Evolutionary conservation across 164 flowering plant species (phyloP), one percentile per base, ranked within the genome.

Genomic region (Stephania cephalantha): DNA sequence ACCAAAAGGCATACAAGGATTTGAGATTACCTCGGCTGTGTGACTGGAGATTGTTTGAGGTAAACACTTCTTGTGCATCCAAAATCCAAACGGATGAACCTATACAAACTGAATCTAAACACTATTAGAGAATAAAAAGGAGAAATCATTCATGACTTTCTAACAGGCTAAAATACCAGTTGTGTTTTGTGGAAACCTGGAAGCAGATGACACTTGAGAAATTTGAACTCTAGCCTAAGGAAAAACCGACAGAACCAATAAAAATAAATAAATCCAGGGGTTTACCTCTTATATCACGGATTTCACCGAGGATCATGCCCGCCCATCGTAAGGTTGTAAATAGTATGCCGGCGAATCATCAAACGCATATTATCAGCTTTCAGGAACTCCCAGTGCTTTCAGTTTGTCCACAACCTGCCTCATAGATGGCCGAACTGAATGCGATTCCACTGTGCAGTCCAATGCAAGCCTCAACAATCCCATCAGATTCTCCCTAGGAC

Each of bases 401-500:
- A 91, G 73, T 80, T 73, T 86, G 73, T 85, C 86, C 29, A 88
- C 76, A 53, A 89, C 93, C 55, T 83, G 87, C 78, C 83, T 86
- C 91, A 91, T 88, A 20, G 93, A 81, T n/a, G 89, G 91, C 72
- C 96, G 82, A 35, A 85, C 46, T 6, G 88, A 44, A 45, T 88
- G 90, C 1, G 87, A 80, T 77, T 87, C 93, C 5, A 79, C 86
- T 0, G 96, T 89, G 80, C 96, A 91, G 68, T 69, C 72, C 12
- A 80, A 76, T 3, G 96, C 96, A 58, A 91, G 87, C 68, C 75
- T 84, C 66, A 91, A 65, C 82, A 91, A 81, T 71, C 81, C 86
- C 77, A 89, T 69, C 78, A 91, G 71, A 64, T 81, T 78, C 73
- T 89, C 90, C 79, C 73, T 66, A 18, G 95, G 91, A 25, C 90